Evolutionary conservation across 23 red algal genomes (phyloP), one percentile per base, ranked within the genome.

Genomic region (Chondrus crispus): DNA sequence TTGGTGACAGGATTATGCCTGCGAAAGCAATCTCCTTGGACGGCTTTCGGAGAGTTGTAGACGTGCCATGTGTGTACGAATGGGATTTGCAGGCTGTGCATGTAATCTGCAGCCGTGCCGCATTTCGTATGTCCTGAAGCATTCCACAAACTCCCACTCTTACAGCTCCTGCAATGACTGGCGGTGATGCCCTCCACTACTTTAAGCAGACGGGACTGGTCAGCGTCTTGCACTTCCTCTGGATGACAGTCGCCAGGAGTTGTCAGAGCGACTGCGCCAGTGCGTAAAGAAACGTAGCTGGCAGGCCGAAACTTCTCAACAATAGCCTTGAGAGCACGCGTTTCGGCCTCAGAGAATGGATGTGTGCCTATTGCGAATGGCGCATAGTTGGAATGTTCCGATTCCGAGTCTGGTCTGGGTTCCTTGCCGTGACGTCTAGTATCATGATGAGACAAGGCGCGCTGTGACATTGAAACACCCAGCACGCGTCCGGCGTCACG

Each of bases 331-430:
- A 90, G 72, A 13, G 87, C 87, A 24, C 87, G 47, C 46, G 88
- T 85, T 40, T 96, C 85, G 8, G 80, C 66, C 68, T 96, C 94
- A 28, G 87, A 91, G 28, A 91, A 91, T 6, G 94, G 77, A 30
- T 80, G 41, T 7, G 94, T 85, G 5, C 94, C 94, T 4, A 68
- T n/a, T n/a, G 87, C 54, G 0, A 75, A 51, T 30, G 87, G 87
- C 5, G 85, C 68, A 11, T 14, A n/a, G n/a, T n/a, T n/a, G n/a
- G n/a, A n/a, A n/a, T n/a, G n/a, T n/a, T n/a, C n/a, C n/a, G n/a
- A n/a, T n/a, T n/a, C n/a, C n/a, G n/a, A n/a, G n/a, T n/a, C n/a
- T n/a, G n/a, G n/a, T n/a, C n/a, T n/a, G n/a, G n/a, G n/a, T n/a
- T n/a, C n/a, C 46, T 91, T 49, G 9, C 62, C 88, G 9, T 82